phyloP scores from a whole-genome alignment of 441 rosid genomes.

The Populus hybrid region DNA sequence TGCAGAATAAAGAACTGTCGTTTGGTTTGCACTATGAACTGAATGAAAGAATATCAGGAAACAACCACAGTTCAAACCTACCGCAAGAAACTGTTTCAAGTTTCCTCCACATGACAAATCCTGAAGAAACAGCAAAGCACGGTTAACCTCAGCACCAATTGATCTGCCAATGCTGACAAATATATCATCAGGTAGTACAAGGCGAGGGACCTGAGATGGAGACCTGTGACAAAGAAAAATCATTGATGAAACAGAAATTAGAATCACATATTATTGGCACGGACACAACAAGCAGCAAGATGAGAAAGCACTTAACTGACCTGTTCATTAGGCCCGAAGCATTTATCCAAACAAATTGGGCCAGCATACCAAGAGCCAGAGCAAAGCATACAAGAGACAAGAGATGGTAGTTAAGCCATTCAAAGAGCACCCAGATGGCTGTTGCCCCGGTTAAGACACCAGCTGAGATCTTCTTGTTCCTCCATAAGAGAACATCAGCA shows the following conservation, averaged over 20 bases:
- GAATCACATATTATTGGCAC: neutral
- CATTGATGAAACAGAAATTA: neutral
- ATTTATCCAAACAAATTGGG: conserved; percentile 78
- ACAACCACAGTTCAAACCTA: conserved; percentile 23
- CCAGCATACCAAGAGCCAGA: conserved; percentile 77
- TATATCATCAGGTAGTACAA: conserved; percentile 67
- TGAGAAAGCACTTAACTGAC: conserved; percentile 30
- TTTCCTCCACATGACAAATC: conserved; percentile 67
- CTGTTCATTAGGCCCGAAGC: conserved; percentile 68
- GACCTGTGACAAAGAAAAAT: conserved; percentile 46
- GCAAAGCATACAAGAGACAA: conserved; percentile 59
- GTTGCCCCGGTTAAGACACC: conserved; percentile 73
- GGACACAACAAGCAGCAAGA: conserved; percentile 9
- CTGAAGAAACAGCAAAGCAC: conserved; percentile 65
- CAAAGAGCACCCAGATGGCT: conserved; percentile 83
- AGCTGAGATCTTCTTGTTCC: conserved; percentile 96
- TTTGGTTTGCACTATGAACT: neutral
- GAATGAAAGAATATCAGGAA: conserved; percentile 7
- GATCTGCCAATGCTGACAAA: conserved; percentile 63
- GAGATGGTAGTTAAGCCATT: conserved; percentile 91
- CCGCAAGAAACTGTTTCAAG: conserved; percentile 74
- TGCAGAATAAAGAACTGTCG: neutral
- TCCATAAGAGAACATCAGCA: conserved; percentile 99
- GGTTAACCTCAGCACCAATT: conserved; percentile 62
- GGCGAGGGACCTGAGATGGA: conserved; percentile 62